These are phyloP conservation scores for Trichoderma parareesei DNA, from an alignment of 495 filamentous ascomycete species.

Conservation along the genomic window DNA sequence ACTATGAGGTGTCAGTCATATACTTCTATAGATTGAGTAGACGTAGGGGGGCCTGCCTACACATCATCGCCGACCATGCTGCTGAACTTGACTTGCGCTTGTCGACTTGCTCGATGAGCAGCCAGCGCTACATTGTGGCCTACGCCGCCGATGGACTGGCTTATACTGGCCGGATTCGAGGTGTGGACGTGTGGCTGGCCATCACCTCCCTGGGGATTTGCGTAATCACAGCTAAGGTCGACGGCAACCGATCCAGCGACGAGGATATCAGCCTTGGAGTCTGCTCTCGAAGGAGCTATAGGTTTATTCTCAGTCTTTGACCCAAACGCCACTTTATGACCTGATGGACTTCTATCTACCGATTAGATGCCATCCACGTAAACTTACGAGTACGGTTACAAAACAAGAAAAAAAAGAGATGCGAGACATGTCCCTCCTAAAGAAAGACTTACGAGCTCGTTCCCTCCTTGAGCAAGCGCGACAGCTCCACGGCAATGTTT, in stretches of 20 bases:
- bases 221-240: constrained; percentile 76
- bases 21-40: background rate
- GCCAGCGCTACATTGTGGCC: constrained; percentile 88
- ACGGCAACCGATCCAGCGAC: constrained; percentile 86
- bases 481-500: constrained; percentile 68
- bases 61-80: constrained; percentile 71
- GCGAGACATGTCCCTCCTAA: background rate
- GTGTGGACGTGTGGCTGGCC: constrained; percentile 56
- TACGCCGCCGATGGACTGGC: constrained; percentile 82
- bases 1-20: constrained; percentile 18
- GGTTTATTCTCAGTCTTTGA: constrained; percentile 6
- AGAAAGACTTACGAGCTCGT: constrained; percentile 10
- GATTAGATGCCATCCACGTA: constrained; percentile 10
- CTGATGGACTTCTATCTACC: constrained; percentile 13
- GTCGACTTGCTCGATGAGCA: constrained; percentile 44
- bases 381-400: background rate
- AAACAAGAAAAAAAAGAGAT: background rate
- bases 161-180: constrained; percentile 77
- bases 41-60: constrained; percentile 19
- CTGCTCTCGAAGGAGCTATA: background rate
- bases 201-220: constrained; percentile 13
- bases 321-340: constrained; percentile 12
- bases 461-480: constrained; percentile 38
- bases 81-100: constrained; percentile 52
- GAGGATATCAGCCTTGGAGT: constrained; percentile 50